Evolutionary conservation across 1,284 basidiomycete genomes (phyloP), one percentile per base, ranked within the genome.

Genomic region (Tetrapyrgos nigripes): DNA sequence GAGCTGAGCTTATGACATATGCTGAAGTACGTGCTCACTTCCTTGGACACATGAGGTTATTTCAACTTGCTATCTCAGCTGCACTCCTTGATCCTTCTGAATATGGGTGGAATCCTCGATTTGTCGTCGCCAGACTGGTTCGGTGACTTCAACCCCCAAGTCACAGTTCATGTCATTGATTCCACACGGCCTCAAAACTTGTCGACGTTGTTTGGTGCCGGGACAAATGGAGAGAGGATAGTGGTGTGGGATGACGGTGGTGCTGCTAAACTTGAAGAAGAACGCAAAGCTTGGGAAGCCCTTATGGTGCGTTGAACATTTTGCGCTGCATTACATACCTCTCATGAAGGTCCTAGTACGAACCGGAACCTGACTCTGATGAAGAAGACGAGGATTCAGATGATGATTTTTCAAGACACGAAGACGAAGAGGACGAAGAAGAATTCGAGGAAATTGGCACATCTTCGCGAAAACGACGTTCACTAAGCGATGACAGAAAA

Each of bases 111-210:
- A 1, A 87, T 97, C 52, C 83, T 96, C 33, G 93, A 97, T 63
- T 81, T 99, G 6, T 85, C 93, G 1, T 84, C 85, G 2, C 69
- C 79, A 4, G 82, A 84, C 31, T 93, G 90, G 89, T 91, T 93
- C 71, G 91, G 91, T 14, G 83, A 85, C 50, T 91, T 91, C 68
- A 68, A 78, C 44, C 68, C 77, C 3, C 77, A 79, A 63, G 79
- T 90, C 28, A 86, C 84, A 19, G 84, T 96, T 28, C 97, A 99
- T 77, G 88, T 99, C 67, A 93, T 99, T 73, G 97, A 99, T 74
- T 94, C 96, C 8, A 88, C 91, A 53, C 85, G 97, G 37, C 97
- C 97, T 4, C 90, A 93, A 74, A 96, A 97, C 74, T 80, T 99
- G 68, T 84, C 89, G 46, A 98, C 91, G 76, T 77, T 98, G 27